Base-by-base conservation (phyloP, 1,139 yeast genomes). In the Zhuliangozyma parablackwelliae region DNA sequence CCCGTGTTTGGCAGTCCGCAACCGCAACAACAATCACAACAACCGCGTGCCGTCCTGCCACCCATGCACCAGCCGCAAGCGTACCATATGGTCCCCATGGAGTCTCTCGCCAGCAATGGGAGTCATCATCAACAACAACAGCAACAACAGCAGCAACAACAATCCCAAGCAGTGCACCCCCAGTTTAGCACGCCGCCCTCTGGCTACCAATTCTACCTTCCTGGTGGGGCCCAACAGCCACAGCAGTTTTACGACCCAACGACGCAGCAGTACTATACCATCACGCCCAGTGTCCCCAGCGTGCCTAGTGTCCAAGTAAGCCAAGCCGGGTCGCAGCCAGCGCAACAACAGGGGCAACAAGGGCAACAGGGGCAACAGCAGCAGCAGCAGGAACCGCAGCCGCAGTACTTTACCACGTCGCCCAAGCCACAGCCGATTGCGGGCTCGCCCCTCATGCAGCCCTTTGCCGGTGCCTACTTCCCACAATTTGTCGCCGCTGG, bases 221-320 rank as follows among this genome's bases (percentile, higher is more conserved):
- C 51, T 12, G 34, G 45, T 28, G 40, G 44, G 35, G 53, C 52
- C 20, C 59, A 53, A 38, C 70, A 62, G 40, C 59, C 61, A 5
- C 73, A 67, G 42, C 74, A 67, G 43, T 66, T 65, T 43, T 69
- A 67, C 46, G 75, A 70, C 44, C 75, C 74, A 2, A 66, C 66
- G 10, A 72, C 65, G 50, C 75, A 69, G 47, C 74, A 69, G 40
- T 69, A 63, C 43, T 69, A 59, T 43, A 69, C 71, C 9, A 56
- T 69, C 31, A 61, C 70, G 13, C 72, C 73, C n/a, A 37, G 46
- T 20, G 30, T 45, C 7, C 62, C 46, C 9, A 21, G 4, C 21
- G 30, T 45, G 9, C 62, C 46, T 8, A 21, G 4, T 26, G 26
- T 11, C 30, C 31, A 7, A 20, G 28, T n/a, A 29, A 16, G 25